Percentiles rank a stretch among this genome's conserved stretches.
These are phyloP conservation scores for Dactylis glomerata DNA, from an alignment of 176 grass and related monocot genomes.

Conservation along the genomic window DNA sequence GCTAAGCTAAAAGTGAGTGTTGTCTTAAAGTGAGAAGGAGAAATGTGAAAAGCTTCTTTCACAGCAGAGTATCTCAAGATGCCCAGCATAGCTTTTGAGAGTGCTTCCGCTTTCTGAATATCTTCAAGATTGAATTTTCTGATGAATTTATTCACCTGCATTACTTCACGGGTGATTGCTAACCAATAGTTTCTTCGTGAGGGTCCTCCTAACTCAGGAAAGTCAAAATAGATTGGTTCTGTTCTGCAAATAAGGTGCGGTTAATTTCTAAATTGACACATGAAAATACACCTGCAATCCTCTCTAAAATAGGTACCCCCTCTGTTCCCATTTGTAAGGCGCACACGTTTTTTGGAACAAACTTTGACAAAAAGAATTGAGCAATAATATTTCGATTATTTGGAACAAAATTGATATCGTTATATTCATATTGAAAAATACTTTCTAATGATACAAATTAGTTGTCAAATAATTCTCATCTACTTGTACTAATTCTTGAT, in stretches of 20 bases:
- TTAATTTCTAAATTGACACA: constrained; percentile 26
- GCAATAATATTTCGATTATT: too few species aligned
- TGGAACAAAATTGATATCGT: too few species aligned
- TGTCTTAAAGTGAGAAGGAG: constrained; percentile 84
- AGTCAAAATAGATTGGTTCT: constrained; percentile 81
- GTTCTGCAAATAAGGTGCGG: constrained; percentile 46
- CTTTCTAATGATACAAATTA: too few species aligned
- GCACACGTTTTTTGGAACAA: too few species aligned
- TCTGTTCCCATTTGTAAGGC: too few species aligned
- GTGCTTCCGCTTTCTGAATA: constrained; percentile 67
- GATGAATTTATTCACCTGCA: constrained; percentile 78
- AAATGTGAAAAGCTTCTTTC: constrained; percentile 75
- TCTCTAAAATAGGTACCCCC: constrained; percentile 15
- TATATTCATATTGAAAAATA: too few species aligned
- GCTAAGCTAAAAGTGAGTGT: constrained; percentile 82
- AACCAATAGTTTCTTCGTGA: constrained; percentile 86
- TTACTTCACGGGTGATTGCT: constrained; percentile 75
- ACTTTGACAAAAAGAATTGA: too few species aligned
- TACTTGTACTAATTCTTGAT: too few species aligned
- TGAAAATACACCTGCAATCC: neutral
- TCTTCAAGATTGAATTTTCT: constrained; percentile 75
- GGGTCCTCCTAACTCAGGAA: constrained; percentile 68
- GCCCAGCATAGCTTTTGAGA: constrained; percentile 69
- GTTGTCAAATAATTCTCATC: too few species aligned
- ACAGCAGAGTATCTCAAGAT: constrained; percentile 81